Percentiles rank a stretch among this genome's conserved stretches.
These are phyloP conservation scores for Marasmius sp. DNA, from an alignment of 1,284 basidiomycete genomes.

Conservation along the genomic window DNA sequence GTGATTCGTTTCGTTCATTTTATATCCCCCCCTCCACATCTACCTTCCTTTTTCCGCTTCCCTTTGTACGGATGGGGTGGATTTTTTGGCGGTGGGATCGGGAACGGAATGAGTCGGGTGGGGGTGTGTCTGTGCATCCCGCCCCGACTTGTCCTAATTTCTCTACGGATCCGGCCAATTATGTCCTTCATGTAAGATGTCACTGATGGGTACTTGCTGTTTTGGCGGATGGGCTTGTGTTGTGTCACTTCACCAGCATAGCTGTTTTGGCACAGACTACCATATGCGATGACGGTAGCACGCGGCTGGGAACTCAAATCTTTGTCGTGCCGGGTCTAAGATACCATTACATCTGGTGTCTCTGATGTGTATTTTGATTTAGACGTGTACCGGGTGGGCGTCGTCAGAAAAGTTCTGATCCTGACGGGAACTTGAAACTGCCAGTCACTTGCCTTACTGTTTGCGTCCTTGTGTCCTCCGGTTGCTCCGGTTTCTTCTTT, in stretches of 20 bases:
- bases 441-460: neutral
- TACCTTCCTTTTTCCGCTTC: neutral
- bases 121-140: neutral
- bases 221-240: neutral
- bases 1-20: conserved; percentile 2
- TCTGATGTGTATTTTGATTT: neutral
- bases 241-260: neutral
- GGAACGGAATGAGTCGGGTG: neutral
- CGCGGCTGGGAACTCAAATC: neutral
- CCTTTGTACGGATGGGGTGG: neutral
- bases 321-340: neutral
- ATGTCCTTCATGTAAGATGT: neutral
- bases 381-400: neutral
- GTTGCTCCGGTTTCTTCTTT: neutral
- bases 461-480: neutral
- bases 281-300: too few species aligned
- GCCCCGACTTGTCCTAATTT: neutral
- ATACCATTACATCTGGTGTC: neutral
- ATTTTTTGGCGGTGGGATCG: neutral
- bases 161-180: neutral
- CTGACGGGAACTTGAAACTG: neutral
- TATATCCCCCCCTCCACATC: neutral
- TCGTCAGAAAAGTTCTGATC: neutral
- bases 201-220: neutral
- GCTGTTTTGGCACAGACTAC: neutral